Conservation (phyloP, 1,284 basidiomycete species). For the Puccinia coronata region DNA sequence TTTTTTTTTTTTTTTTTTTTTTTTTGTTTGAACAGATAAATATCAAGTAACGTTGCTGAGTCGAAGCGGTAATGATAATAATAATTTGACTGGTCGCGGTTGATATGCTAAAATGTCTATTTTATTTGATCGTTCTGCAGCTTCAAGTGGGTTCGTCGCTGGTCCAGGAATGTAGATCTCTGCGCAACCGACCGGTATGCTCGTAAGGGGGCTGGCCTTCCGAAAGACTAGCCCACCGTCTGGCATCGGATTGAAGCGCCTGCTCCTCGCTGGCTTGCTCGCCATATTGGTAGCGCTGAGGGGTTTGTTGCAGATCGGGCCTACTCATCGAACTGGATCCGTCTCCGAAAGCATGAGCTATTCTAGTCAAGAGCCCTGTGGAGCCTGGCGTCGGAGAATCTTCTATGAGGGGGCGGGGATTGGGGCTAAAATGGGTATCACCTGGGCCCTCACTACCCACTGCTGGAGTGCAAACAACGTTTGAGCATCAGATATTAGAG, state of each 20-base stretch:
- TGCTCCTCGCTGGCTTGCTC: conserved; percentile 27
- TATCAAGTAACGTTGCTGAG: not conserved
- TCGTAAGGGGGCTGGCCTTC: conserved; percentile 29
- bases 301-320: not conserved
- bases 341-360: conserved; percentile 24
- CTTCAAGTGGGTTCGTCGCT: not conserved
- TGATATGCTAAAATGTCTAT: not conserved
- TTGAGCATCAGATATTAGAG: not conserved
- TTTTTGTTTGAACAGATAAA: no score
- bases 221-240: conserved; percentile 18
- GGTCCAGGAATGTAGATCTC: conserved; percentile 29
- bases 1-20: no score
- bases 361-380: conserved; percentile 19
- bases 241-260: conserved; percentile 23
- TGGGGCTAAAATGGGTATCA: no score
- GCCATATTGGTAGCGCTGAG: not conserved
- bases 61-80: not conserved
- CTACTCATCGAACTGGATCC: not conserved
- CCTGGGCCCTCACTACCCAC: not conserved
- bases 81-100: not conserved
- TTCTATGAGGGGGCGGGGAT: not conserved
- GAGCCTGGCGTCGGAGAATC: conserved; percentile 8
- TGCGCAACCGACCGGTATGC: conserved; percentile 3
- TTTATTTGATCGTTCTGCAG: not conserved
- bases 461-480: not conserved